These are phyloP conservation scores for Halenospora varia DNA, from an alignment of 495 filamentous ascomycete species.

Conservation along the genomic window DNA sequence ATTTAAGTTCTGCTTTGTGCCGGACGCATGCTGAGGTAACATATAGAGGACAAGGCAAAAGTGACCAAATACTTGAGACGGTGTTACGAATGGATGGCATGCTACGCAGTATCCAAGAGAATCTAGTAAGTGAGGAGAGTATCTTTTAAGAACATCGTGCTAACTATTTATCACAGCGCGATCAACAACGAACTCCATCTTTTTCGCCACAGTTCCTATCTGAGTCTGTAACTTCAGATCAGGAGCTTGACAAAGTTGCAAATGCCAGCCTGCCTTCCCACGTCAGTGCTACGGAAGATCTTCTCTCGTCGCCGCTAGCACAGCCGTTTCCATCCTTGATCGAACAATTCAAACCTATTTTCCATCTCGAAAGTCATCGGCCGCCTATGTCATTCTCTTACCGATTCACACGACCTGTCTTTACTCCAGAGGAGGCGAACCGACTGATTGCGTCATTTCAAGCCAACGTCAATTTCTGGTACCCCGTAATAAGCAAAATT, in stretches of 20 bases:
- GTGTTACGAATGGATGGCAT: conserved; percentile 29
- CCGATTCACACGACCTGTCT: conserved; percentile 26
- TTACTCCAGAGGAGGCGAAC: conserved; percentile 34
- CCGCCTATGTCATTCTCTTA: conserved; percentile 16
- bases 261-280: conserved; percentile 33
- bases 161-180: conserved; percentile 3
- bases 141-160: neutral
- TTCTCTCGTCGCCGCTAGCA: conserved; percentile 29
- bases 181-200: conserved; percentile 7
- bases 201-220: conserved; percentile 9
- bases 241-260: conserved; percentile 21
- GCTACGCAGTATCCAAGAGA: conserved; percentile 13
- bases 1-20: neutral
- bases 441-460: conserved; percentile 32
- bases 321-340: conserved; percentile 29
- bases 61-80: conserved; percentile 32
- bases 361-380: conserved; percentile 29
- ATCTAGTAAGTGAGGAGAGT: neutral
- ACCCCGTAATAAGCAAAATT: conserved; percentile 26
- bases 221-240: conserved; percentile 10
- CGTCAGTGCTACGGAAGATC: conserved; percentile 30
- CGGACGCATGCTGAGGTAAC: neutral
- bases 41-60: conserved; percentile 28
- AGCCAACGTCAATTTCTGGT: conserved; percentile 34
- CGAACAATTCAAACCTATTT: conserved; percentile 28